Evolutionary conservation across 495 filamentous ascomycete species (phyloP).

Genomic region (Pyrenula aspistea): DNA sequence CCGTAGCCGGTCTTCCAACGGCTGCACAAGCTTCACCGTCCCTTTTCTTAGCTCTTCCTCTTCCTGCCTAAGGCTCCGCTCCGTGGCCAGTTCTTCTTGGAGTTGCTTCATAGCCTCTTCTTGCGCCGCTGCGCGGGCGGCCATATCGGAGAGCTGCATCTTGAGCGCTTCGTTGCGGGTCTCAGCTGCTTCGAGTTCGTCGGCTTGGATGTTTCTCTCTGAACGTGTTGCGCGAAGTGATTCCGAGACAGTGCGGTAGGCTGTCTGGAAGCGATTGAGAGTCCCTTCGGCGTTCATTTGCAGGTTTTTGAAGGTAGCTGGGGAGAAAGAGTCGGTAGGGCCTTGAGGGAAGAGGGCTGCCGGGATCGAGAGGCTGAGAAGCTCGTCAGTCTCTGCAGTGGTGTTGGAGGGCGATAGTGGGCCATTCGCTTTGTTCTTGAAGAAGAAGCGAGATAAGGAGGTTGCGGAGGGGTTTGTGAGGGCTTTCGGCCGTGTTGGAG

Average conservation of each 20-base stretch:
- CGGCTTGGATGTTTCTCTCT: slow-evolving; percentile 51
- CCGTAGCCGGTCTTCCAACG: slow-evolving; percentile 7
- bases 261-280: slow-evolving; percentile 51
- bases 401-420: slow-evolving; percentile 11
- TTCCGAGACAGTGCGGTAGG: slow-evolving; percentile 52
- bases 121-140: slow-evolving; percentile 51
- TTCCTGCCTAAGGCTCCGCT: slow-evolving; percentile 40
- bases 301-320: slow-evolving; percentile 58
- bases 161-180: slow-evolving; percentile 54
- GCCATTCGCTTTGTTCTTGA: slow-evolving; percentile 5
- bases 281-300: slow-evolving; percentile 56
- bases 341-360: slow-evolving; percentile 49
- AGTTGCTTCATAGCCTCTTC: slow-evolving; percentile 52
- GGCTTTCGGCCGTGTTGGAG: neutral
- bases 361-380: slow-evolving; percentile 52
- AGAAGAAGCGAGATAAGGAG: slow-evolving; percentile 8
- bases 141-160: slow-evolving; percentile 67
- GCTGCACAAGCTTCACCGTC: slow-evolving; percentile 21
- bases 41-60: slow-evolving; percentile 39
- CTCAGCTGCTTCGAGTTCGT: slow-evolving; percentile 67
- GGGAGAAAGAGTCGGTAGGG: slow-evolving; percentile 40
- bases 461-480: neutral
- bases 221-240: slow-evolving; percentile 45
- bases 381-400: slow-evolving; percentile 40
- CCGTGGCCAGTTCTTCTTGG: slow-evolving; percentile 49